A percentile compares a stretch with the other conserved stretches of the same genome.
phyloP scores from a whole-genome alignment of 371 early-diverging fungal species.

The Homolaphlyctis polyrhiza region DNA sequence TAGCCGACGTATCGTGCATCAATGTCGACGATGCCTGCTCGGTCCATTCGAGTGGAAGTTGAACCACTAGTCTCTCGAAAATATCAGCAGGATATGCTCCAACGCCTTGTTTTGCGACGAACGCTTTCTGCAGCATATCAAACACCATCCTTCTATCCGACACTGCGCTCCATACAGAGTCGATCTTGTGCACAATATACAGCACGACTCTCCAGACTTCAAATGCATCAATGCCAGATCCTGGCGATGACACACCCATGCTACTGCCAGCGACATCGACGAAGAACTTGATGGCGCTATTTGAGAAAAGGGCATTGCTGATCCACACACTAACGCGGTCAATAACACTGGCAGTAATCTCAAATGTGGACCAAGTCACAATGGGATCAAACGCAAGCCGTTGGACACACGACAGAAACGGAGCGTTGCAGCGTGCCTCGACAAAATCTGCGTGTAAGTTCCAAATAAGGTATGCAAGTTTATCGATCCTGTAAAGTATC shows the following conservation, averaged over 20 bases:
- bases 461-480: background rate
- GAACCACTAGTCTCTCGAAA: background rate
- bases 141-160: background rate
- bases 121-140: background rate
- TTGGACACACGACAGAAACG: background rate
- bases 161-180: background rate
- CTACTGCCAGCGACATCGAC: background rate
- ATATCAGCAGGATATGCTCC: background rate
- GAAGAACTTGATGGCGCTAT: background rate
- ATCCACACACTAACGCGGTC: background rate
- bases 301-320: background rate
- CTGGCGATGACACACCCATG: background rate
- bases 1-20: background rate
- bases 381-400: background rate
- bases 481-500: background rate
- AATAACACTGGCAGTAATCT: background rate
- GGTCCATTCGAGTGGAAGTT: background rate
- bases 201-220: background rate
- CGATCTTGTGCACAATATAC: background rate
- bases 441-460: background rate
- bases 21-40: background rate
- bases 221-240: background rate
- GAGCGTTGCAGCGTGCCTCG: background rate
- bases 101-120: background rate
- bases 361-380: background rate